A percentile compares a stretch with the other conserved stretches of the same genome.
Conservation (phyloP, 1,284 basidiomycete species). For the Ustilago loliicola region DNA sequence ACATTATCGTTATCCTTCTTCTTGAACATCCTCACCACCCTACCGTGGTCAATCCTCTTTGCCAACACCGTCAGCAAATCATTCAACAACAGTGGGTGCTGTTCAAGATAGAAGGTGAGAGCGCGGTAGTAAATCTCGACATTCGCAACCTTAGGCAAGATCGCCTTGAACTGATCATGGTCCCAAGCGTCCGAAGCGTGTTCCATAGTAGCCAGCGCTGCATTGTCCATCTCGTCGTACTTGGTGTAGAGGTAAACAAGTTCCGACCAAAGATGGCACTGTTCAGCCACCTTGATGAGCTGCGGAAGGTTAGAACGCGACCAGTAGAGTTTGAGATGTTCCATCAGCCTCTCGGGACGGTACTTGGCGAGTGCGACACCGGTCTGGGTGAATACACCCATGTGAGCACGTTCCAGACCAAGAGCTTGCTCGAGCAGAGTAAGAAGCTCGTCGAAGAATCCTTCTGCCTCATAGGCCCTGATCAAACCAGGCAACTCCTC, state of each 20-base stretch:
- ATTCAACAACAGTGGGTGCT: conserved; percentile 91
- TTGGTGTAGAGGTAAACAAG: conserved; percentile 98
- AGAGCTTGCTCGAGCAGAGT: conserved; percentile 91
- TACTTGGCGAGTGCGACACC: conserved; percentile 97
- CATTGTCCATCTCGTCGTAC: conserved; percentile 96
- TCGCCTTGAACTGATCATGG: conserved; percentile 87
- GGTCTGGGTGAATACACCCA: conserved; percentile 88
- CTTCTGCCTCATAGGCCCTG: conserved; percentile 87
- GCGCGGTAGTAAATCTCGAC: conserved; percentile 96
- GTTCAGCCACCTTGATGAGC: conserved; percentile 94
- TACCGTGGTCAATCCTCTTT: conserved; percentile 90
- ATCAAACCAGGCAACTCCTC: conserved; percentile 90
- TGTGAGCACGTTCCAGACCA: conserved; percentile 91
- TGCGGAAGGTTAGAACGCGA: conserved; percentile 95
- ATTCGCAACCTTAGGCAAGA: conserved; percentile 80
- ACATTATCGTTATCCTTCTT: conserved; percentile 89
- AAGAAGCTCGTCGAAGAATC: conserved; percentile 95
- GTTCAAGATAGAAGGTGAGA: conserved; percentile 78
- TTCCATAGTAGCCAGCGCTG: conserved; percentile 98
- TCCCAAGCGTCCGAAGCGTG: conserved; percentile 97
- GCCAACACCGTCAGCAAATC: conserved; percentile 93
- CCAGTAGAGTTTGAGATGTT: conserved; percentile 97
- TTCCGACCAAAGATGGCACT: conserved; percentile 98
- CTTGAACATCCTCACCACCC: conserved; percentile 93
- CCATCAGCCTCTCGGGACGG: conserved; percentile 97